Conservation (phyloP, 805 yeast species). For the Yarrowia hollandica region DNA sequence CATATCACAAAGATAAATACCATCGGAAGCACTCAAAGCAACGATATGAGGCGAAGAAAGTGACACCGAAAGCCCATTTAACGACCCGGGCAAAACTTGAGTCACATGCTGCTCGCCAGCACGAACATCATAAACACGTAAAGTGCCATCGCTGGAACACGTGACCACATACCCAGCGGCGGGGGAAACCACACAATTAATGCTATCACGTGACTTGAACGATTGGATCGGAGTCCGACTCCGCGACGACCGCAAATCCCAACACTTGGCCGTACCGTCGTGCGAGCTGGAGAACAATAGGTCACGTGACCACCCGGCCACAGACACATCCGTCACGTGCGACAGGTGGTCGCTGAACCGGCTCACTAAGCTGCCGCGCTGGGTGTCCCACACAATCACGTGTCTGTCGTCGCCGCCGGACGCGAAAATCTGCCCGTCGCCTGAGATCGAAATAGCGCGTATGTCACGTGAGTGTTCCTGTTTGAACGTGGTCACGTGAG, state of each 20-base stretch:
- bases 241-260: slow-evolving; percentile 40
- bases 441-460: not conserved
- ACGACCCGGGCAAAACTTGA: too few species aligned
- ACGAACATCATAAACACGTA: slow-evolving; percentile 32
- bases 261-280: slow-evolving; percentile 40
- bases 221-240: slow-evolving; percentile 42
- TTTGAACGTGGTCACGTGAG: slow-evolving; percentile 10
- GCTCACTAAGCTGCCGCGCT: slow-evolving; percentile 34
- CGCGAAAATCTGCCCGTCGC: slow-evolving; percentile 34
- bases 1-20: not conserved
- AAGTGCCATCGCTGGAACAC: slow-evolving; percentile 41
- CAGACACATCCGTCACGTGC: not conserved
- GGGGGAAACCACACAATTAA: slow-evolving; percentile 35
- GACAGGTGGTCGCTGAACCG: slow-evolving; percentile 31
- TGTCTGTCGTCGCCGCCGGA: slow-evolving; percentile 42
- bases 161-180: slow-evolving; percentile 34
- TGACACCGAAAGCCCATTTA: not conserved
- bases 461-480: slow-evolving; percentile 7
- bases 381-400: slow-evolving; percentile 40
- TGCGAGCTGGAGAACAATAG: slow-evolving; percentile 40
- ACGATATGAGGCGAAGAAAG: not conserved
- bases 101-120: not conserved
- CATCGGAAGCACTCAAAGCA: not conserved
- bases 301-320: slow-evolving; percentile 36
- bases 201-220: slow-evolving; percentile 42